phyloP scores from a whole-genome alignment of 345 rosid species.

The Corchorus capsularis region DNA sequence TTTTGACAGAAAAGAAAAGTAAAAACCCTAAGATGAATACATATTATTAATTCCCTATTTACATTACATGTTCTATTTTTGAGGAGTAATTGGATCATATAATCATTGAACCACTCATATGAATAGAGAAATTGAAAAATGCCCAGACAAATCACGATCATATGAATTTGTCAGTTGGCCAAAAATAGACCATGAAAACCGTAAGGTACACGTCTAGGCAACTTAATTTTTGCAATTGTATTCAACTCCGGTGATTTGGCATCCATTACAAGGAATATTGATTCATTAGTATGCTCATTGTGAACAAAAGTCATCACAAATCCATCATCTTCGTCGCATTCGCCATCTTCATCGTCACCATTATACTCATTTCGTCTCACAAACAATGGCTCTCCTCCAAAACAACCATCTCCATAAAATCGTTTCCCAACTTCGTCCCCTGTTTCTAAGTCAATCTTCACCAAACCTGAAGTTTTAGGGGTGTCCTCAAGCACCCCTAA shows the following conservation, averaged over 20 bases:
- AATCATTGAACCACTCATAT: too few relatives aligned
- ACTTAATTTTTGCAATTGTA: conserved; percentile 9
- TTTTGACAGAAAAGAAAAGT: too few relatives aligned
- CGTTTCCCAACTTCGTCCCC: conserved; percentile 25
- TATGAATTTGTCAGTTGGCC: not conserved
- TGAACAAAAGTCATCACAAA: conserved; percentile 25
- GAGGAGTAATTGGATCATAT: too few relatives aligned
- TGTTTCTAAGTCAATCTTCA: conserved; percentile 28
- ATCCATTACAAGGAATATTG: conserved; percentile 28
- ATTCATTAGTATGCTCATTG: conserved; percentile 24
- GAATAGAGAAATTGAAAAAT: too few relatives aligned
- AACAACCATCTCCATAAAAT: conserved; percentile 25
- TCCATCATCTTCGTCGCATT: conserved; percentile 31
- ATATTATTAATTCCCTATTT: too few relatives aligned
- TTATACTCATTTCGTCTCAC: not conserved
- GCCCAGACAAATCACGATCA: too few relatives aligned
- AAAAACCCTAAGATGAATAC: too few relatives aligned
- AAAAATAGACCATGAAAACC: conserved; percentile 10
- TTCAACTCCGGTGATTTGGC: conserved; percentile 26
- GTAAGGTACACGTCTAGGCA: conserved; percentile 15
- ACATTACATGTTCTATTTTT: too few relatives aligned
- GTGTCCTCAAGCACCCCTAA: conserved; percentile 2
- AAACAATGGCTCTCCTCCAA: conserved; percentile 36
- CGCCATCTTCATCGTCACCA: not conserved
- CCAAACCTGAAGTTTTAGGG: conserved; percentile 28